A percentile compares a stretch with the other conserved stretches of the same genome.
Conservation (phyloP, 768 basidiomycete genomes). For the Mycena capillaripes region DNA sequence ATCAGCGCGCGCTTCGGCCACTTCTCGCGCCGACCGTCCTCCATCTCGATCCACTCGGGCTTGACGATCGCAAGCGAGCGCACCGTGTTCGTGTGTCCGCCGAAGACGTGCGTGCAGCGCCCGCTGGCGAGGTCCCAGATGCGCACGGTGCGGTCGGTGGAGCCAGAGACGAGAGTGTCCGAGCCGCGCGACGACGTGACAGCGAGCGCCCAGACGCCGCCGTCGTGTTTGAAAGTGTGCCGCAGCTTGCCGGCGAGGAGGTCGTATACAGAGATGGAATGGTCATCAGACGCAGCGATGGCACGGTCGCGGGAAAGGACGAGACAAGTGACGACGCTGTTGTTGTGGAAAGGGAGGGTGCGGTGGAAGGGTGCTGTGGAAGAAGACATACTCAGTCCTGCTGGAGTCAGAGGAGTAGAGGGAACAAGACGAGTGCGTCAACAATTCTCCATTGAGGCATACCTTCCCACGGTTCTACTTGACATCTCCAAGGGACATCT, state of each 20-base stretch:
- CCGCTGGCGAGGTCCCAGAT: constrained; percentile 90
- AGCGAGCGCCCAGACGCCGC: constrained; percentile 97
- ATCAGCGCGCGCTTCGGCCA: constrained; percentile 57
- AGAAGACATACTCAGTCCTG: too few relatives aligned
- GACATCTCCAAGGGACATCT: too few relatives aligned
- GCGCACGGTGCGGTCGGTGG: constrained; percentile 92
- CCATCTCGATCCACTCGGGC: constrained; percentile 70
- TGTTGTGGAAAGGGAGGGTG: constrained; percentile 90
- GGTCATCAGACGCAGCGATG: constrained; percentile 97
- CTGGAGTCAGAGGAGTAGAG: too few relatives aligned
- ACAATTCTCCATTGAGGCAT: too few relatives aligned
- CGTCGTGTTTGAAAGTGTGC: constrained; percentile 89
- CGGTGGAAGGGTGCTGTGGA: too few relatives aligned
- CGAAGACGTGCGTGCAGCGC: constrained; percentile 48
- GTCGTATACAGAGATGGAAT: constrained; percentile 94
- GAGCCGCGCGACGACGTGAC: too few relatives aligned
- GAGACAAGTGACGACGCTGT: constrained; percentile 94
- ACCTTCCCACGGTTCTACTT: too few relatives aligned
- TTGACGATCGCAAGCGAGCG: constrained; percentile 96
- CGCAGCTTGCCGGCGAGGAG: constrained; percentile 85
- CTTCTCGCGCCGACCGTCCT: constrained; percentile 59
- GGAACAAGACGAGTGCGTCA: too few relatives aligned
- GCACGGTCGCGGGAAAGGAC: constrained; percentile 86
- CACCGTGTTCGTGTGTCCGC: constrained; percentile 95
- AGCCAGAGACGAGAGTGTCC: constrained; percentile 91